Percentiles rank a stretch among this genome's conserved stretches.
Evolutionary conservation across 2,329 filamentous ascomycete genomes (phyloP).

Genomic region (Ascochyta pisi): DNA sequence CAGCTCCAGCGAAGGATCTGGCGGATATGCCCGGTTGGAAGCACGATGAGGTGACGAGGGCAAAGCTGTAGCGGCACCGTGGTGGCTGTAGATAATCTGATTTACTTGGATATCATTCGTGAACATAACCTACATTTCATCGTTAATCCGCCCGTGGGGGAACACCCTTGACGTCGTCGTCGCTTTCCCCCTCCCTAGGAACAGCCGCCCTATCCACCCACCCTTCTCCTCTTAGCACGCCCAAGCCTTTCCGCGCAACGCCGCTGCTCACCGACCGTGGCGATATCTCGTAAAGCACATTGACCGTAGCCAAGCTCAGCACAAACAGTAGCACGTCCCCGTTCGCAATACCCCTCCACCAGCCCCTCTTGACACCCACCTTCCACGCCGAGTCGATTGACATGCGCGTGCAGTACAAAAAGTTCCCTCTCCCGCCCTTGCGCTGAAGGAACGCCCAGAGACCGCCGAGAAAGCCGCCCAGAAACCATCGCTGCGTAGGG

Average conservation of each 20-base stretch:
- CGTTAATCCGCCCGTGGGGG: slow-evolving; percentile 8
- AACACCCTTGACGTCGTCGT: slow-evolving; percentile 12
- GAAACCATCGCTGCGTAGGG: slow-evolving; percentile 85
- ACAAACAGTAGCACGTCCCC: slow-evolving; percentile 89
- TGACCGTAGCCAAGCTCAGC: slow-evolving; percentile 76
- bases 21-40: slow-evolving; percentile 57
- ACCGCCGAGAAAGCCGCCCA: slow-evolving; percentile 85
- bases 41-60: slow-evolving; percentile 16
- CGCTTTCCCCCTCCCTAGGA: slow-evolving; percentile 15
- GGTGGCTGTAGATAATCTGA: neutral
- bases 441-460: slow-evolving; percentile 83
- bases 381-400: slow-evolving; percentile 89
- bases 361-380: slow-evolving; percentile 86
- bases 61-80: neutral
- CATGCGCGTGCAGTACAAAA: slow-evolving; percentile 79
- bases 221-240: slow-evolving; percentile 77
- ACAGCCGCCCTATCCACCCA: slow-evolving; percentile 67
- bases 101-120: neutral
- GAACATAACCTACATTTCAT: slow-evolving; percentile 2
- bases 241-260: slow-evolving; percentile 73
- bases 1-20: slow-evolving; percentile 53
- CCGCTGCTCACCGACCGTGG: slow-evolving; percentile 71
- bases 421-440: slow-evolving; percentile 64
- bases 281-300: slow-evolving; percentile 76
- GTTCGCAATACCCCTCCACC: slow-evolving; percentile 83